Evolutionary conservation across 2,329 filamentous ascomycete genomes (phyloP).

Genomic region (Tricladium varicosporioides): DNA sequence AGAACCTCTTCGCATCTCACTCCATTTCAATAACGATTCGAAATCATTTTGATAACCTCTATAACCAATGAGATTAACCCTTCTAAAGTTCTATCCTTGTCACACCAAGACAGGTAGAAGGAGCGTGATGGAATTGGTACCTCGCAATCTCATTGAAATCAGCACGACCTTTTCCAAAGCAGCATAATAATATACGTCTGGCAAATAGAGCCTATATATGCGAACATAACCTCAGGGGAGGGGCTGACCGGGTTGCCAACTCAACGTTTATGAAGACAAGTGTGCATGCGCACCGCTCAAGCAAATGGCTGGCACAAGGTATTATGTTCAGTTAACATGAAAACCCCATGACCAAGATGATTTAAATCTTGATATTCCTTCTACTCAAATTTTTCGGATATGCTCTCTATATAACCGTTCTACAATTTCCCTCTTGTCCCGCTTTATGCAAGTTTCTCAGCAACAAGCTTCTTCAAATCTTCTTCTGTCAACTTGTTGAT

Average conservation of each 20-base stretch:
- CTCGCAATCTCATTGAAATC: neutral
- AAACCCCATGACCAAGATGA: conserved; percentile 4
- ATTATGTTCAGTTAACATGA: conserved; percentile 2
- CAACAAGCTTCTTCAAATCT: conserved; percentile 34
- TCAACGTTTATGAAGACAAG: neutral
- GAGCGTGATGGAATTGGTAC: neutral
- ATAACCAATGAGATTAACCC: neutral
- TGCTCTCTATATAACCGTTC: neutral
- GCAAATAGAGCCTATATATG: conserved; percentile 1
- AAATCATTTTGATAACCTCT: neutral
- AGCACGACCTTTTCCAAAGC: neutral
- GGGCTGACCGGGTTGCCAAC: neutral
- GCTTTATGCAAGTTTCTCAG: conserved; percentile 12
- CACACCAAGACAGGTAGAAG: neutral
- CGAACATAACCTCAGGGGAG: neutral
- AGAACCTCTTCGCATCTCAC: neutral
- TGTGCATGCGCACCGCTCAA: neutral
- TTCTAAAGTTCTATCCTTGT: neutral
- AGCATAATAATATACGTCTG: neutral
- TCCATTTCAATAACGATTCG: neutral
- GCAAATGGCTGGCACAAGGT: neutral
- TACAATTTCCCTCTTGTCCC: neutral
- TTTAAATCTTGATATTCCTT: conserved; percentile 1
- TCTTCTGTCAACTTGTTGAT: conserved; percentile 63
- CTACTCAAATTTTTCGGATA: conserved; percentile 4